Evolutionary conservation across 257 asterid genomes (phyloP).

Genomic region (Anisodus acutangulus): DNA sequence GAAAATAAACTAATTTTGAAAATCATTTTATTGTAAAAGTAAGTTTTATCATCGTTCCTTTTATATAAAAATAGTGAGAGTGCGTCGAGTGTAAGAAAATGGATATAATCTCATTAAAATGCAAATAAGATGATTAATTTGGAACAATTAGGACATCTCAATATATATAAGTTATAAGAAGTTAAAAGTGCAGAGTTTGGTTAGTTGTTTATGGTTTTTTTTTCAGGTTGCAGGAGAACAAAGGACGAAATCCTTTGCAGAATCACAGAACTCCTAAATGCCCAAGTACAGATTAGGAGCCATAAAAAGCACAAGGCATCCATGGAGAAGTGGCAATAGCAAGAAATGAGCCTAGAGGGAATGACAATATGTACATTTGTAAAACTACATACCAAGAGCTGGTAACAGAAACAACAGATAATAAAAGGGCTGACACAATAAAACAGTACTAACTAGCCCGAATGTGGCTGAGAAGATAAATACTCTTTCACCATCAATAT

Average conservation of each 20-base stretch:
- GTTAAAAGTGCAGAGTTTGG: too few relatives aligned
- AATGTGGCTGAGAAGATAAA: constrained; percentile 28
- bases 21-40: neutral
- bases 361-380: constrained; percentile 9
- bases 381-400: neutral
- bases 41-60: neutral
- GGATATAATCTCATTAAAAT: neutral
- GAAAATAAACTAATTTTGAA: too few relatives aligned
- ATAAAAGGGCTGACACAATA: neutral
- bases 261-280: neutral
- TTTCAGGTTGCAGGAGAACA: neutral
- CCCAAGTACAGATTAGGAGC: neutral
- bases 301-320: neutral
- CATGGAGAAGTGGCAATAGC: neutral
- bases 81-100: neutral
- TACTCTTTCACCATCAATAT: constrained; percentile 79
- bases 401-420: neutral
- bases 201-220: neutral
- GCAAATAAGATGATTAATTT: neutral
- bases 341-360: constrained; percentile 12
- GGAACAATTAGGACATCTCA: neutral
- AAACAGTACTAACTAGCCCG: constrained; percentile 13
- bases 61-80: neutral
- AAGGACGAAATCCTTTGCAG: neutral
- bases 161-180: too few relatives aligned